phyloP scores from a whole-genome alignment of 148 eudicot species.

The Persicaria maculosa region DNA sequence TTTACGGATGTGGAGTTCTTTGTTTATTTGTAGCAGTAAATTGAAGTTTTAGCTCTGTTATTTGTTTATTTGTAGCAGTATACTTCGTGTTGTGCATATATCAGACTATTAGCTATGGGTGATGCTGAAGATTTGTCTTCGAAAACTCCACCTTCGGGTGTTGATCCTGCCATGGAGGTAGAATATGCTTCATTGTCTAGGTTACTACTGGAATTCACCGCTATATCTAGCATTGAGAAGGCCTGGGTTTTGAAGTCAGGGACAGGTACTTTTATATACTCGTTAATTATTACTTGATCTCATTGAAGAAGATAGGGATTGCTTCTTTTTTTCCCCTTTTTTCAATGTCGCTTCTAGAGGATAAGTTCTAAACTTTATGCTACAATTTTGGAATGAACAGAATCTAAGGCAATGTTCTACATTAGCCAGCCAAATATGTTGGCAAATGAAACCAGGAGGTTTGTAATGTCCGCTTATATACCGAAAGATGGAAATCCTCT shows the following conservation, averaged over 20 bases:
- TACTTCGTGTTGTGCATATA: too few relatives aligned
- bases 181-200: slow-evolving; percentile 62
- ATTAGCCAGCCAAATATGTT: slow-evolving; percentile 68
- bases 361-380: neutral
- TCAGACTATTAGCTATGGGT: slow-evolving; percentile 30
- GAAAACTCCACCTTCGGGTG: slow-evolving; percentile 30
- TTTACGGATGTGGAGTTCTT: too few relatives aligned
- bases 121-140: slow-evolving; percentile 26
- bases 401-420: slow-evolving; percentile 57
- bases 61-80: too few relatives aligned
- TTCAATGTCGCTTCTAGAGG: neutral
- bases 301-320: neutral
- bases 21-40: too few relatives aligned
- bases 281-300: neutral
- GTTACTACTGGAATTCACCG: slow-evolving; percentile 46
- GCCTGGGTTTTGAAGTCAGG: slow-evolving; percentile 69
- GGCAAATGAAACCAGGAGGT: slow-evolving; percentile 66
- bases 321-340: neutral
- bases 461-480: slow-evolving; percentile 42
- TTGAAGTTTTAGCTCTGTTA: too few relatives aligned
- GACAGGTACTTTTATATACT: slow-evolving; percentile 27
- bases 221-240: slow-evolving; percentile 46
- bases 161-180: slow-evolving; percentile 41
- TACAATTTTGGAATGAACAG: slow-evolving; percentile 36
- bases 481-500: slow-evolving; percentile 32